Base-by-base conservation (phyloP, 352 stramenopile species). In the Phytopythium sindhum region DNA sequence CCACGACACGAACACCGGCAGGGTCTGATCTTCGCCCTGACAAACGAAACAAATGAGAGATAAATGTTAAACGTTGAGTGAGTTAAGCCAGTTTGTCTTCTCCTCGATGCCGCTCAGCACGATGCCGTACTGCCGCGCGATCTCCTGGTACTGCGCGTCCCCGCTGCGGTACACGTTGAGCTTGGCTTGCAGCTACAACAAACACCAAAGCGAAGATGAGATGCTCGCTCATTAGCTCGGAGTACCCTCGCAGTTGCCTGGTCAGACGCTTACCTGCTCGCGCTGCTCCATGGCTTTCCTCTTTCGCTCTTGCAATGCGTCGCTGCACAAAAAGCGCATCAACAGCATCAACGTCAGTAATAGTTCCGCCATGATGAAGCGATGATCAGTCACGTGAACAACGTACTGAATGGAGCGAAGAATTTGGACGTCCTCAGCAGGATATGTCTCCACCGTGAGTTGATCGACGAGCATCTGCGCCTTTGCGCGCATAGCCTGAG, bases 31-130 rank as follows among this genome's bases (percentile, higher is more conserved):
- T 7, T 44, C 2, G 41, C 6, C 41, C 41, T 48, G 41, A 35
- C 26, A 41, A 41, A 24, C 10, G 19, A 39, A 41, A 56, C 24
- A 64, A 45, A 67, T 29, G 37, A 44, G 5, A 12, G 33, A 21
- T 61, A 55, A 55, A 37, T 41, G 28, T 55, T 77, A 80, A 45
- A 84, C 55, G 48, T 81, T 59, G 37, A 84, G 70, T 28, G 73
- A 81, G 21, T 53, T 63, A 51, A 84, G 66, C 73, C 74, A 83
- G 28, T 56, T 70, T 56, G 58, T 74, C 55, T 81, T 84, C 60
- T 81, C 72, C 9, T 71, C 68, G 53, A 81, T 78, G 41, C 61
- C 61, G 28, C 71, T 56, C 37, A 78, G 51, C 28, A 77, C 69
- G 12, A 29, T 54, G 42, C 57, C 63, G 42, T 80, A 84, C 60